A percentile compares a stretch with the other conserved stretches of the same genome.
Evolutionary conservation across 805 yeast species (phyloP).

Genomic region (Zygosaccharomyces siamensis): DNA sequence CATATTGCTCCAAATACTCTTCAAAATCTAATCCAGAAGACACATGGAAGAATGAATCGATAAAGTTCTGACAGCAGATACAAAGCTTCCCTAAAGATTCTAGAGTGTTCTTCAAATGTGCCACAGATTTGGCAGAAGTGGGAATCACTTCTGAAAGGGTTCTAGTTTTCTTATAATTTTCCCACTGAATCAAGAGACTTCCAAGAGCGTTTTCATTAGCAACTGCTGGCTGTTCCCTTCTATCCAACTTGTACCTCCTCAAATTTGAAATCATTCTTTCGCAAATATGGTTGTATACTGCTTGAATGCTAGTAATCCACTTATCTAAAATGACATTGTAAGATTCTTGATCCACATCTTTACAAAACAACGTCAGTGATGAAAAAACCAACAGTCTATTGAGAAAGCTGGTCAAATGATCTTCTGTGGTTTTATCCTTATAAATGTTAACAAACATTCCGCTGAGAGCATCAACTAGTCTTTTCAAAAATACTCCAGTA

Average conservation of each 20-base stretch:
- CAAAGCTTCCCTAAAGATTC: conserved; percentile 27
- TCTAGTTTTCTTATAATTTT: conserved; percentile 13
- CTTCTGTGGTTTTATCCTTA: conserved; percentile 31
- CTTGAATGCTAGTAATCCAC: conserved; percentile 38
- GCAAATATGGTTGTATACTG: conserved; percentile 34
- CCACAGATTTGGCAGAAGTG: conserved; percentile 6
- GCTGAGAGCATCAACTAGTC: conserved; percentile 43
- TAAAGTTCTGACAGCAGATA: conserved; percentile 45
- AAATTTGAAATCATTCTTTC: conserved; percentile 9
- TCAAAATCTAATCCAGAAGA: conserved; percentile 42
- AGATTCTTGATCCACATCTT: conserved; percentile 47
- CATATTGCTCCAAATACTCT: conserved; percentile 37
- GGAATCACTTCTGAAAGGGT: conserved; percentile 10
- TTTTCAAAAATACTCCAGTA: conserved; percentile 45
- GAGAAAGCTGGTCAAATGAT: conserved; percentile 32
- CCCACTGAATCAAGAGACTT: conserved; percentile 16
- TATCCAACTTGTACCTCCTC: conserved; percentile 7
- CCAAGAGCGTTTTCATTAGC: not conserved
- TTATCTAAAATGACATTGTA: conserved; percentile 40
- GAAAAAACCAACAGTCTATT: conserved; percentile 42
- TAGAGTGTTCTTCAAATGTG: conserved; percentile 13
- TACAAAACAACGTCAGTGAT: conserved; percentile 53
- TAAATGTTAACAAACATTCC: conserved; percentile 39
- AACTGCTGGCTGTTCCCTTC: conserved; percentile 11
- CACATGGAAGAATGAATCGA: conserved; percentile 43